Evolutionary conservation across 2,329 filamentous ascomycete genomes (phyloP), one percentile per base, ranked within the genome.

Genomic region (Sarocladium brachiariae): DNA sequence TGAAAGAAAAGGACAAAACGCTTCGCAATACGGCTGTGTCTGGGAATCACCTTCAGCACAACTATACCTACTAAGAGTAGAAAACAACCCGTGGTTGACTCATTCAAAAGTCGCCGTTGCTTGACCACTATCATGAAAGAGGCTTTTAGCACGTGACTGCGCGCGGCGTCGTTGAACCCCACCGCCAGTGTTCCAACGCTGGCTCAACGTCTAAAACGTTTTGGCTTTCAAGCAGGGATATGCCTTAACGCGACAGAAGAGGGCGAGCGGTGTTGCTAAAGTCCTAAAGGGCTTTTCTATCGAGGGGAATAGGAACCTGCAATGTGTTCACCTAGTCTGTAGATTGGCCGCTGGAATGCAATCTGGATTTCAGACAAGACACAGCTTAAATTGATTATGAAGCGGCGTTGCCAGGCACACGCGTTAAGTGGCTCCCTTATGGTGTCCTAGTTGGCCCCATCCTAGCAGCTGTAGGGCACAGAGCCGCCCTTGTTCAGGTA

Each of bases 381-480:
- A 30, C 24, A 33, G 25, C 11, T 47, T 47, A 47, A 33, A 47
- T 47, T 47, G 43, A 47, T 47, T 47, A 47, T 47, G 10, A 47
- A 47, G 43, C 43, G 43, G 3, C 43, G 43, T 47, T 47, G 43
- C 27, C 27, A 30, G 43, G 43, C 25, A 30, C 43, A 49, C 46
- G 46, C 46, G 46, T 49, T 24, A 49, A 49, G 46, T 49, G 46
- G 18, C 19, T 37, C 30, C 18, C 46, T 19, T 7, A 19, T 13
- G 10, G 31, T 3, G 11, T 49, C 30, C 16, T 31, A 10, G 14
- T 16, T 11, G 7, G 23, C 39, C n/a, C 23, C 5, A 25, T 47
- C 43, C 33, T 31, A 33, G 43, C 24, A 30, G 7, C 24, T 25
- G 9, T 16, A 33, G 27, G 25, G 43, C 43, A 24, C 46, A 37